A percentile compares a stretch with the other conserved stretches of the same genome.
Evolutionary conservation across 2,329 filamentous ascomycete species (phyloP).

Genomic region (Pyrenophora graminea): DNA sequence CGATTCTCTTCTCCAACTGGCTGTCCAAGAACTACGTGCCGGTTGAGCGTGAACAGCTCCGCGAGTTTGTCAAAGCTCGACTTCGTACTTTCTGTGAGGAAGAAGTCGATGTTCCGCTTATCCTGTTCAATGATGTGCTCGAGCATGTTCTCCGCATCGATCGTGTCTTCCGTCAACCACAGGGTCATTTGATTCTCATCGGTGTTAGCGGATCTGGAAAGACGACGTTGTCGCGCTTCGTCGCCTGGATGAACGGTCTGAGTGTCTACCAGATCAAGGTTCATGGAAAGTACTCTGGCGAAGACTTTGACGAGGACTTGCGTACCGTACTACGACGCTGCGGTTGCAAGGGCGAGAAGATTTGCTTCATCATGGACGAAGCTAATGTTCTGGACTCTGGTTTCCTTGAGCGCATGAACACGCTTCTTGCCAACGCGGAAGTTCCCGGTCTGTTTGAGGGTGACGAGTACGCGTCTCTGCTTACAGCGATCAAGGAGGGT

Average conservation of each 20-base stretch:
- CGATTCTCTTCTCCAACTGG: conserved; percentile 99
- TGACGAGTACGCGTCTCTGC: conserved; percentile 96
- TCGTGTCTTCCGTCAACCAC: conserved; percentile 95
- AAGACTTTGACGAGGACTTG: conserved; percentile 98
- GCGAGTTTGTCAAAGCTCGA: conserved; percentile 96
- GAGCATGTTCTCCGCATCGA: conserved; percentile 98
- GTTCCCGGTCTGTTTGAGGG: conserved; percentile 98
- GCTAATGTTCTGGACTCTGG: conserved; percentile 97
- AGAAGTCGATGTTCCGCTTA: conserved; percentile 96
- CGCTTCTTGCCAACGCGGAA: conserved; percentile 96
- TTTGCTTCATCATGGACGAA: conserved; percentile 99
- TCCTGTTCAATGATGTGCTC: conserved; percentile 98
- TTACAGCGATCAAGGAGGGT: conserved; percentile 99
- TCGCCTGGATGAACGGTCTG: conserved; percentile 99
- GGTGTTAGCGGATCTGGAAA: conserved; percentile 98
- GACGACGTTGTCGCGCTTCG: conserved; percentile 95
- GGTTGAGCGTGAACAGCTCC: conserved; percentile 90
- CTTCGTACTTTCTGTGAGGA: conserved; percentile 99
- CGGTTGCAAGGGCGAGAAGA: conserved; percentile 98
- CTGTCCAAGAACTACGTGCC: conserved; percentile 98
- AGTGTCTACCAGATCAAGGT: conserved; percentile 99
- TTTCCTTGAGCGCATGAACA: conserved; percentile 99
- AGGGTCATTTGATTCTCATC: conserved; percentile 97
- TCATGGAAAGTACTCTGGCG: conserved; percentile 95
- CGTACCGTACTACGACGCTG: conserved; percentile 90